phyloP scores from a whole-genome alignment of 768 basidiomycete genomes.

The Pholiota microspora region DNA sequence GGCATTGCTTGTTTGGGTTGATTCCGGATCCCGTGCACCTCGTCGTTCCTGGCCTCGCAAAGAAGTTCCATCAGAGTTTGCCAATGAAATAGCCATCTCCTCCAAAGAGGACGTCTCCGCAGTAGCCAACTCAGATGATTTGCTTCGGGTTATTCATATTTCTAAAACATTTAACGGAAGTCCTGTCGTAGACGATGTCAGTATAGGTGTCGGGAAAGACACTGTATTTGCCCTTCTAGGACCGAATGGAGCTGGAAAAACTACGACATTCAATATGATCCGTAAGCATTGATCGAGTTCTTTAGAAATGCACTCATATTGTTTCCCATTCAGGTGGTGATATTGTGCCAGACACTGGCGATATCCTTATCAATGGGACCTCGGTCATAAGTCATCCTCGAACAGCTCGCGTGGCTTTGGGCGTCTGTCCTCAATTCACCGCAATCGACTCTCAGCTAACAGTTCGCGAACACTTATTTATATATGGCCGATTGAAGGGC shows the following conservation, averaged over 20 bases:
- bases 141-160: slow-evolving; percentile 60
- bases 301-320: not conserved
- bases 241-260: slow-evolving; percentile 84
- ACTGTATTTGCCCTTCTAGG: slow-evolving; percentile 73
- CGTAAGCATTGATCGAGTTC: slow-evolving; percentile 39
- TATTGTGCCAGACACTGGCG: slow-evolving; percentile 63
- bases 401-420: slow-evolving; percentile 63
- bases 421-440: slow-evolving; percentile 84
- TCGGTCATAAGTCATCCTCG: slow-evolving; percentile 67
- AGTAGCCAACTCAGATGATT: slow-evolving; percentile 54
- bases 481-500: slow-evolving; percentile 77
- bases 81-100: slow-evolving; percentile 10
- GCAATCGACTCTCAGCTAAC: slow-evolving; percentile 79
- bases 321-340: slow-evolving; percentile 51
- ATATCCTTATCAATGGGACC: slow-evolving; percentile 63
- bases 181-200: slow-evolving; percentile 71
- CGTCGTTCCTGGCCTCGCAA: slow-evolving; percentile 31
- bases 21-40: slow-evolving; percentile 60
- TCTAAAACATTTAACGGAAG: slow-evolving; percentile 58
- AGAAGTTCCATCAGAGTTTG: slow-evolving; percentile 4
- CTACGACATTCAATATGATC: slow-evolving; percentile 79
- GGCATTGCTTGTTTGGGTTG: slow-evolving; percentile 64
- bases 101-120: slow-evolving; percentile 49
- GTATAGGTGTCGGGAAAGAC: slow-evolving; percentile 59
- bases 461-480: slow-evolving; percentile 69